Evolutionary conservation across 768 basidiomycete species (phyloP), one percentile per base, ranked within the genome.

Genomic region (Tulasnella calospora): DNA sequence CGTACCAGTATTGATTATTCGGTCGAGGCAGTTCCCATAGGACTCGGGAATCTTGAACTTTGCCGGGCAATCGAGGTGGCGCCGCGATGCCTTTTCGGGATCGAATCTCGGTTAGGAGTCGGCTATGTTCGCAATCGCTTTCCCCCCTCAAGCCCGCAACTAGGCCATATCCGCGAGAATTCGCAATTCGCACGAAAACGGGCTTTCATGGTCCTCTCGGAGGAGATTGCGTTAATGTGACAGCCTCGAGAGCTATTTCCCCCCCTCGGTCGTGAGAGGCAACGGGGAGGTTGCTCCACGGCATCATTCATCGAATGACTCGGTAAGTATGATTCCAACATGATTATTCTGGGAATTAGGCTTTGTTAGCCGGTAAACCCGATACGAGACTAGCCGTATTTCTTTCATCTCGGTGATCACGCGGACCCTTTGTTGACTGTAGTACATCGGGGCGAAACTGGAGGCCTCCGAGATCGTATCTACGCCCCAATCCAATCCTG

Each of bases 231-330:
- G 30, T 67, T 67, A 35, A 67, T 67, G 61, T 67, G 61, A 67
- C 61, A 3, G 30, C 8, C 15, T 17, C 61, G 30, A 67, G 30
- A 67, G 61, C 27, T 35, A 5, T 67, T 30, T 35, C 9, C 38
- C 13, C 61, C 30, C 61, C 61, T 67, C 61, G 61, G 61, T 67
- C 61, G 61, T 67, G 61, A 67, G 61, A 67, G 61, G 61, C 61
- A 67, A 67, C 61, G 61, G 61, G 27, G 61, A 67, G 30, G 61
- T 67, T 67, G 33, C 61, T 35, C 61, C 6, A 67, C 23, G 61
- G 61, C 61, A 30, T 67, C 61, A 2, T 27, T 12, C 61, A 17
- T 30, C 30, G 10, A 27, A 67, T 67, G 61, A 67, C 61, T 67
- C n/a, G 30, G 61, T 6, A 6, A 67, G 15, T 27, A 30, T 15